Conservation (phyloP, 2,329 filamentous ascomycete genomes). For the Periconia sp. region DNA sequence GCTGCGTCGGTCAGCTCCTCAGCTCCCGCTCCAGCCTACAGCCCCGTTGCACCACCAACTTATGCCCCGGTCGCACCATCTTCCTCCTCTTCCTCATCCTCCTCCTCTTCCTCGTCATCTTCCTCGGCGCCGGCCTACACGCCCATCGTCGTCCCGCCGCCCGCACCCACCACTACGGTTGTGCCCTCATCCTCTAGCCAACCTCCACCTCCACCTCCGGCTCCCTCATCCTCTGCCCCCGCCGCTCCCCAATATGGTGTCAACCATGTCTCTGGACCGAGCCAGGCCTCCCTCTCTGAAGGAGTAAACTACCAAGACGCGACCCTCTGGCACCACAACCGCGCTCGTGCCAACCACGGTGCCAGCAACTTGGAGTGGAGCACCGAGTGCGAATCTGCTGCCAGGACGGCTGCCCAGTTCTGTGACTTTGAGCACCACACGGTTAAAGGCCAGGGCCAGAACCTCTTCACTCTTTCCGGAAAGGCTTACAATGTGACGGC, state of each 20-base stretch:
- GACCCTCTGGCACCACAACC: constrained; percentile 74
- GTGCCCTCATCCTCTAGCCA: constrained; percentile 7
- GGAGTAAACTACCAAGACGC: constrained; percentile 32
- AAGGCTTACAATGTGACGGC: constrained; percentile 60
- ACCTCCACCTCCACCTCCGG: constrained; percentile 11
- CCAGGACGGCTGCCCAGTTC: constrained; percentile 67
- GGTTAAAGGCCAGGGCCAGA: constrained; percentile 75
- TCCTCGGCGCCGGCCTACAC: constrained; percentile 1
- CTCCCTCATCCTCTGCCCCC: constrained; percentile 11
- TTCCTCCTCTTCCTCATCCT: not conserved
- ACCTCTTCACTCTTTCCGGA: constrained; percentile 72
- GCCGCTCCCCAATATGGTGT: constrained; percentile 8
- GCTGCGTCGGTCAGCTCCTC: not conserved
- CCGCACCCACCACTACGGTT: not conserved
- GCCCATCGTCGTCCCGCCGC: constrained; percentile 3
- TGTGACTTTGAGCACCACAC: constrained; percentile 71
- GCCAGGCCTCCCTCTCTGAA: constrained; percentile 26
- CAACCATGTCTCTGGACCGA: constrained; percentile 19
- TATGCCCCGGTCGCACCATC: not conserved
- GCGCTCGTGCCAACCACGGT: constrained; percentile 82
- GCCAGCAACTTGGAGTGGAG: constrained; percentile 68
- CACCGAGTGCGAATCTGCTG: constrained; percentile 59
- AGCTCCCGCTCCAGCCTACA: not conserved
- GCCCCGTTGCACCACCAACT: not conserved
- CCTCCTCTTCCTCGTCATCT: constrained; percentile 1